Base-by-base conservation (phyloP, 2,329 filamentous ascomycete species). In the Tolypocladium tundrense region DNA sequence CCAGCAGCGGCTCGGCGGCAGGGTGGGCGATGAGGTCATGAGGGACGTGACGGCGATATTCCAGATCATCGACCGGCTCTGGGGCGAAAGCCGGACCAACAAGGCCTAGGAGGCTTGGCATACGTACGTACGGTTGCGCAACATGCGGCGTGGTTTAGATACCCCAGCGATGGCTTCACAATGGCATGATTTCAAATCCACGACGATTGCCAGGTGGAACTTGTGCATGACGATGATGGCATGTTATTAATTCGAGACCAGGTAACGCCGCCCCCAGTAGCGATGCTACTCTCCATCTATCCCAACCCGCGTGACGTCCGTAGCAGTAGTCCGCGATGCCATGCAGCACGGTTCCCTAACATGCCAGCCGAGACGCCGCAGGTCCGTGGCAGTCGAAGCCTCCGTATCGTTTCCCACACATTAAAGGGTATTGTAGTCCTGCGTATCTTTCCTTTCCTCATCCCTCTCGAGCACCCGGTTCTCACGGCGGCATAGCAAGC, bases 1-100 rank as follows among this genome's bases (percentile, higher is more conserved):
- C 58, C 91, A 97, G 76, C 94, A 97, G 74, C 84, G 86, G 56
- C 86, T 96, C 60, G 90, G 91, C 3, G 84, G 82, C 0, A 76
- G 83, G 59, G 84, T 96, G 54, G 87, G 92, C 53, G 79, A 84
- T 31, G 80, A 80, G 4, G 84, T 89, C 3, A 86, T 96, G 80
- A 85, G 84, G 68, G 81, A 85, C 57, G 89, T 97, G 48, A 99
- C 93, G 13, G 88, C 89, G 8, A 87, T 96, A 11, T 99, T 97
- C 67, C 93, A 97, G 73, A 86, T 91, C 37, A 81, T 97, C 53
- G 94, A 99, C 75, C 79, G 77, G 55, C 73, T 97, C 66, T 96
- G 90, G 88, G 81, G 77, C 57, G 87, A 90, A 65, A 73, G 73
- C 72, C 73, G 82, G 72, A 60, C 48, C 13, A 21, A 19, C 48